These are phyloP conservation scores for Cercospora zeae-maydis DNA, from an alignment of 2,329 filamentous ascomycete species.

Conservation along the genomic window DNA sequence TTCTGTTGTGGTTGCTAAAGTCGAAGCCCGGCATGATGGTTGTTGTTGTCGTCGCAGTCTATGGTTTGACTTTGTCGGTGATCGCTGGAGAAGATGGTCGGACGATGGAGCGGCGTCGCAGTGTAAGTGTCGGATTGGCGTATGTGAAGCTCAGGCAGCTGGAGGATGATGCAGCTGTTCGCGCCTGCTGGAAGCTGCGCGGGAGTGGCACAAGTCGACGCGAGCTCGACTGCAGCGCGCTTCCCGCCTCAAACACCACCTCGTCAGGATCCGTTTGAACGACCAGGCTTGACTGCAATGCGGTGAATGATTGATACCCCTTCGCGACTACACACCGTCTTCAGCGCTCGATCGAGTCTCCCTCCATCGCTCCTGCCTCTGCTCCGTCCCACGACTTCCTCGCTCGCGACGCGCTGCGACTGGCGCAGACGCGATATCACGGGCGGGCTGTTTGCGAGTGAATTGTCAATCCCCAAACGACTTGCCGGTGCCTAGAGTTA, in stretches of 20 bases:
- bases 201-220: conserved; percentile 10
- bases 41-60: not conserved
- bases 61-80: not conserved
- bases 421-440: conserved; percentile 11
- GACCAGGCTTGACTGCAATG: not conserved
- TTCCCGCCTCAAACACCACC: not conserved
- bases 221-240: not conserved
- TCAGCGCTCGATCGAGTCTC: not conserved
- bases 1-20: conserved; percentile 99
- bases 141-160: conserved; percentile 11
- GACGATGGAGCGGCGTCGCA: not conserved
- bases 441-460: not conserved
- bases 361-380: not conserved
- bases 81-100: conserved; percentile 12
- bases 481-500: conserved; percentile 8
- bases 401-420: conserved; percentile 2
- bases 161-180: conserved; percentile 18
- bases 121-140: not conserved
- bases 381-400: conserved; percentile 4
- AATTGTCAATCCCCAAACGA: not conserved
- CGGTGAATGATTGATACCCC: not conserved
- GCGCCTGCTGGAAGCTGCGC: conserved; percentile 9
- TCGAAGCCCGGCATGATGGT: conserved; percentile 86
- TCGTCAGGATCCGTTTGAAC: not conserved
- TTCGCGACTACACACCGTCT: too few relatives aligned